These are phyloP conservation scores for Nitzschia sp. DNA, from an alignment of 108 stramenopile genomes.

Conservation along the genomic window DNA sequence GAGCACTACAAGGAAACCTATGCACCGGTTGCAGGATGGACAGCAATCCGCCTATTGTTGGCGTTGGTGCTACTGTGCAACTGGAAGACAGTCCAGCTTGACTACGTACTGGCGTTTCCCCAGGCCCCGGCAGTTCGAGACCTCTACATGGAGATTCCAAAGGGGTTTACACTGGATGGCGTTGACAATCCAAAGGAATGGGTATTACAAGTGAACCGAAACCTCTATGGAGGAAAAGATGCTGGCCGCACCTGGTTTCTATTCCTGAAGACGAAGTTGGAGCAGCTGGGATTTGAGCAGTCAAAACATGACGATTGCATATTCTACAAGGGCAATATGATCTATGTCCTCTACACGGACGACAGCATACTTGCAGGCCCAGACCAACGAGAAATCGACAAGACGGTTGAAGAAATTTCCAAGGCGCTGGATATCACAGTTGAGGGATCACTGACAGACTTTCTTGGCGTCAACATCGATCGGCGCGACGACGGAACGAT, in stretches of 20 bases:
- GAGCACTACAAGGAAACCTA: slow-evolving; percentile 49
- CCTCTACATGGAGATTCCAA: slow-evolving; percentile 53
- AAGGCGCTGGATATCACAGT: slow-evolving; percentile 29
- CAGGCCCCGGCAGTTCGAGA: slow-evolving; percentile 43
- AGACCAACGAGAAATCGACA: slow-evolving; percentile 23
- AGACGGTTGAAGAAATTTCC: slow-evolving; percentile 26
- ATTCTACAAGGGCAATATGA: slow-evolving; percentile 42
- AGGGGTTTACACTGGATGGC: slow-evolving; percentile 32
- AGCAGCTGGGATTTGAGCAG: slow-evolving; percentile 34
- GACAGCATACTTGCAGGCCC: slow-evolving; percentile 47
- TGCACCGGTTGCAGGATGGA: slow-evolving; percentile 54
- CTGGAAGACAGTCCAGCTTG: slow-evolving; percentile 49
- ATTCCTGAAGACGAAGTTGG: slow-evolving; percentile 31
- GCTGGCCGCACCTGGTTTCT: slow-evolving; percentile 43
- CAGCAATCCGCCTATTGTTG: slow-evolving; percentile 37
- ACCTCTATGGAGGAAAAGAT: slow-evolving; percentile 49
- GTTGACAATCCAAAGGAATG: slow-evolving; percentile 6
- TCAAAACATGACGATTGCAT: slow-evolving; percentile 51
- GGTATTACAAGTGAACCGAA: slow-evolving; percentile 20
- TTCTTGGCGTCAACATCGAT: slow-evolving; percentile 40
- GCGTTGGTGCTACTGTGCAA: slow-evolving; percentile 15
- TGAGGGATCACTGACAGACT: slow-evolving; percentile 54
- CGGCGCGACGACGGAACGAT: slow-evolving; percentile 27
- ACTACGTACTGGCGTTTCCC: slow-evolving; percentile 52
- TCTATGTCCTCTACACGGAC: slow-evolving; percentile 52